Evolutionary conservation across 140 eudicot species (phyloP), one percentile per base, ranked within the genome.

Genomic region (Stevia rebaudiana): DNA sequence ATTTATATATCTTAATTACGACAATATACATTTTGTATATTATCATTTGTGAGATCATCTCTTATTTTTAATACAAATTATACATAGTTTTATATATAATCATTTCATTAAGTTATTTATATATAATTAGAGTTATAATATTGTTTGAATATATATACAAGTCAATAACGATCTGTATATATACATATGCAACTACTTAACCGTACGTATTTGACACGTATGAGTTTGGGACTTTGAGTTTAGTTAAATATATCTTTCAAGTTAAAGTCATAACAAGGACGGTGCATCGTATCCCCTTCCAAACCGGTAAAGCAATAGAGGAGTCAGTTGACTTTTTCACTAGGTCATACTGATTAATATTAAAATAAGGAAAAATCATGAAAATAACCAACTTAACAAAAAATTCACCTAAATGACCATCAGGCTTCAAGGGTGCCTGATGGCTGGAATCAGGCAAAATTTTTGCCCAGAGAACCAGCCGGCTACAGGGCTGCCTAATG

Each of bases 281-380:
- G 58, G 70, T 46, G 59, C 33, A 28, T 43, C 37, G 3, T 36
- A 24, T 39, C 56, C 7, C 25, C 54, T 41, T 43, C 16, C 17
- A 5, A 35, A 35, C 65, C 65, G 47, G 65, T 58, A 58, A 58
- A 58, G 64, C 68, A 5, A 41, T 35, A 41, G 52, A 10, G 6
- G 23, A n/a, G 12, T 23, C 25, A 31, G 44, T 64, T 64, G 70
- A 64, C 59, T 46, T 46, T 46, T 28, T 58, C 46, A 58, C n/a
- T 19, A 1, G 23, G 6, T 55, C 61, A 55, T 11, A 55, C 9
- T 11, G 12, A 28, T 56, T 7, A 56, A 56, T 30, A 25, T n/a
- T 46, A 15, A 61, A 6, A 30, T n/a, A n/a, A n/a, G n/a, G n/a
- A n/a, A n/a, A n/a, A n/a, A n/a, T n/a, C n/a, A n/a, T n/a, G n/a